Percentiles rank a stretch among this genome's conserved stretches.
phyloP scores from a whole-genome alignment of 2,329 filamentous ascomycete species.

The Exophiala mesophila region DNA sequence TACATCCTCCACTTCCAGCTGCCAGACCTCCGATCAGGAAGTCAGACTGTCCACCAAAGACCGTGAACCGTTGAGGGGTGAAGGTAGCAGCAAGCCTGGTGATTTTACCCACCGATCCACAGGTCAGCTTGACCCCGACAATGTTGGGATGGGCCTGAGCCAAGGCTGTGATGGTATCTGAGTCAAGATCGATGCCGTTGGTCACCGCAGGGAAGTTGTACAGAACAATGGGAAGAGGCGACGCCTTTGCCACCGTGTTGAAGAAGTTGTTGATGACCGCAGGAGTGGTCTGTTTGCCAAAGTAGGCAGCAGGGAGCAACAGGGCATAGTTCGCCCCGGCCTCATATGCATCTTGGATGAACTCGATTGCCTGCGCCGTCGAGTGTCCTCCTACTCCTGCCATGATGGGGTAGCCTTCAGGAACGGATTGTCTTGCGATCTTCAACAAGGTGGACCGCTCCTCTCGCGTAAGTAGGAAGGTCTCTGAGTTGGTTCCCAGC shows the following conservation, averaged over 20 bases:
- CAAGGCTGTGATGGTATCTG: constrained; percentile 54
- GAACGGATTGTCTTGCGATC: constrained; percentile 51
- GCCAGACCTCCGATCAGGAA: constrained; percentile 57
- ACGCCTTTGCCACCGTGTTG: constrained; percentile 49
- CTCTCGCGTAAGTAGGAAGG: constrained; percentile 55
- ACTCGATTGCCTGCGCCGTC: constrained; percentile 58
- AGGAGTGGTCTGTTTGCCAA: constrained; percentile 57
- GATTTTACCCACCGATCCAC: constrained; percentile 58
- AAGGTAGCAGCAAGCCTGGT: constrained; percentile 52
- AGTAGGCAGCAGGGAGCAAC: constrained; percentile 60
- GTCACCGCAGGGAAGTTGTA: constrained; percentile 68
- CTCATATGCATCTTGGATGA: constrained; percentile 52
- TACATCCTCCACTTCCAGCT: constrained; percentile 51
- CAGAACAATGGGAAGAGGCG: constrained; percentile 55
- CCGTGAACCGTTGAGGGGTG: constrained; percentile 55
- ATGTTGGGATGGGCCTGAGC: constrained; percentile 51
- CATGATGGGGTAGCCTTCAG: constrained; percentile 54
- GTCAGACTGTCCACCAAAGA: constrained; percentile 68
- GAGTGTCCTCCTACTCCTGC: constrained; percentile 62
- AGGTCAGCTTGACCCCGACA: constrained; percentile 63
- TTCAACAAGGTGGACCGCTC: constrained; percentile 54
- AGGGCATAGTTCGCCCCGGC: constrained; percentile 60
- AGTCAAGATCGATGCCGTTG: constrained; percentile 64
- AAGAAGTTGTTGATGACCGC: constrained; percentile 58
- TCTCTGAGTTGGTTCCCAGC: constrained; percentile 53